Percentiles rank a stretch among this genome's conserved stretches.
These are phyloP conservation scores for Thielaviopsis musarum DNA, from an alignment of 2,329 filamentous ascomycete genomes.

Conservation along the genomic window DNA sequence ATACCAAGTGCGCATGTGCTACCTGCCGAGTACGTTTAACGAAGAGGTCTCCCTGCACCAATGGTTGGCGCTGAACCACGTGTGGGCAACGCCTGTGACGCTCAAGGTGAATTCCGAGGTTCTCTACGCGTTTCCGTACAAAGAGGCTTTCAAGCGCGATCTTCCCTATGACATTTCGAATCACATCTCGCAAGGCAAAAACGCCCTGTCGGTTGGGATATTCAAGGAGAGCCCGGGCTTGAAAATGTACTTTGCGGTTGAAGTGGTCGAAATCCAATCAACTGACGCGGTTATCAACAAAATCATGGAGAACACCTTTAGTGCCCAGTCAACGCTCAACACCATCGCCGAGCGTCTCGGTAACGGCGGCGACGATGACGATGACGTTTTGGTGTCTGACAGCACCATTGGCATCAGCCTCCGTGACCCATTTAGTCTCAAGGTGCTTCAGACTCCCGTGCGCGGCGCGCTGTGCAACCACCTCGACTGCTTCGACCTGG, in stretches of 20 bases:
- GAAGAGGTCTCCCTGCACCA: background rate
- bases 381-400: conserved; percentile 25
- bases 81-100: background rate
- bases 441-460: conserved; percentile 53
- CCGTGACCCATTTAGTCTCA: conserved; percentile 48
- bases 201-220: conserved; percentile 40
- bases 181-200: conserved; percentile 38
- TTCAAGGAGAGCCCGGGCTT: conserved; percentile 3
- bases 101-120: background rate
- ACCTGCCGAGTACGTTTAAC: background rate
- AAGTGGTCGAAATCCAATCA: conserved; percentile 43
- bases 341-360: background rate
- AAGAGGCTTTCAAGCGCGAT: conserved; percentile 58
- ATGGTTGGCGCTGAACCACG: background rate
- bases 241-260: conserved; percentile 41
- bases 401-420: conserved; percentile 44
- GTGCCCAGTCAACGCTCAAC: conserved; percentile 16
- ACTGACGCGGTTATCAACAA: conserved; percentile 27
- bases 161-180: conserved; percentile 59
- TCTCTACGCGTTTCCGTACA: conserved; percentile 35
- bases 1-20: conserved; percentile 1
- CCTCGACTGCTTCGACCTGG: conserved; percentile 77
- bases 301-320: conserved; percentile 23
- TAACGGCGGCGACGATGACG: background rate
- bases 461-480: conserved; percentile 57